Evolutionary conservation across 2,329 filamentous ascomycete genomes (phyloP).

Genomic region (Fusarium duplospermum): DNA sequence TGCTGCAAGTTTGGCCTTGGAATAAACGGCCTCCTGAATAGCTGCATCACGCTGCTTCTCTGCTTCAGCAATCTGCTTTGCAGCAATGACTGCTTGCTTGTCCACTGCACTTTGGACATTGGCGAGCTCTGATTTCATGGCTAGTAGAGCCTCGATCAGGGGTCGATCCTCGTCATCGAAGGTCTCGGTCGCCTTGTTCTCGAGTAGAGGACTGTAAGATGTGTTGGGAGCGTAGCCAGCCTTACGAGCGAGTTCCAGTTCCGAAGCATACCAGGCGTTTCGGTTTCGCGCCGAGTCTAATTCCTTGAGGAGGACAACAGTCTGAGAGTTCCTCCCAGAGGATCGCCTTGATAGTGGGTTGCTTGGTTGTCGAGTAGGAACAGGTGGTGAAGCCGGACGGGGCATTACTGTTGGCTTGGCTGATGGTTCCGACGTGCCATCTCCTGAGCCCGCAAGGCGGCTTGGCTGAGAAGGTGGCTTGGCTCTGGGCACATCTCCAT

Average conservation of each 20-base stretch:
- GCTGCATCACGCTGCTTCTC: slow-evolving; percentile 95
- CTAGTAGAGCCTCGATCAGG: slow-evolving; percentile 89
- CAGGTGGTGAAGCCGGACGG: slow-evolving; percentile 68
- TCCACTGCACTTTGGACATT: slow-evolving; percentile 93
- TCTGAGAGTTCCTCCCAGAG: slow-evolving; percentile 71
- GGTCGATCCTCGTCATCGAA: slow-evolving; percentile 94
- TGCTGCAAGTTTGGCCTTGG: slow-evolving; percentile 90
- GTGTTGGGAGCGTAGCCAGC: slow-evolving; percentile 84
- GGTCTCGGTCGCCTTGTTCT: slow-evolving; percentile 79
- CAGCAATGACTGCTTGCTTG: slow-evolving; percentile 85
- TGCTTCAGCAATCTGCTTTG: slow-evolving; percentile 90
- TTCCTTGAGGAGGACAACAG: slow-evolving; percentile 84
- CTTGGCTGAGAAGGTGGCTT: slow-evolving; percentile 46
- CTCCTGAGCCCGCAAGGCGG: slow-evolving; percentile 73
- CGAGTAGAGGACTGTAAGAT: slow-evolving; percentile 77
- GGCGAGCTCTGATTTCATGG: slow-evolving; percentile 88
- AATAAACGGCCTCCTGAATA: slow-evolving; percentile 94
- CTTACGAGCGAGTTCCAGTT: slow-evolving; percentile 90
- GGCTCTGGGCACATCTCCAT: slow-evolving; percentile 47
- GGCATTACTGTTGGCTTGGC: slow-evolving; percentile 49
- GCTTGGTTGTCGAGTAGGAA: slow-evolving; percentile 66
- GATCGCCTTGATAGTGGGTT: slow-evolving; percentile 70
- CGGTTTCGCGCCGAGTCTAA: slow-evolving; percentile 85
- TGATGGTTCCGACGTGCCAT: slow-evolving; percentile 72
- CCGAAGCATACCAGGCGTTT: slow-evolving; percentile 97